Evolutionary conservation across 768 basidiomycete species (phyloP).

Genomic region (Russula ochroleuca): DNA sequence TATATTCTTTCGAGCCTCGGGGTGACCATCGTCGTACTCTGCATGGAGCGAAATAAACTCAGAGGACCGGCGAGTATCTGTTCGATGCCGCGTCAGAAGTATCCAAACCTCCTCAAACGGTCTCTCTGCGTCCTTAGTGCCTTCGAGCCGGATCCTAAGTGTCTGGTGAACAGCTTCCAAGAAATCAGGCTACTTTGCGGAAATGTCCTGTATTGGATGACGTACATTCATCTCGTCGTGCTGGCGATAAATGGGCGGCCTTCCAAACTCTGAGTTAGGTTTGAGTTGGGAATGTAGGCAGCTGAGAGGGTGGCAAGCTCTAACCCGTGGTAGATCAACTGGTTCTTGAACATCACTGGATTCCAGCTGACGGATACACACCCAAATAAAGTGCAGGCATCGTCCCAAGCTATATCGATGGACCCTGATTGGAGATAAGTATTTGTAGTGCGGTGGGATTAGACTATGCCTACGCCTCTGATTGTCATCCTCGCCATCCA

Average conservation of each 20-base stretch:
- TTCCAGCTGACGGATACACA: conserved; percentile 88
- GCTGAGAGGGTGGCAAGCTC: conserved; percentile 24
- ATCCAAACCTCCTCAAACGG: conserved; percentile 61
- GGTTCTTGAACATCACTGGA: conserved; percentile 52
- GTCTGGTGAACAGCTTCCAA: conserved; percentile 39
- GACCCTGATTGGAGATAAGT: conserved; percentile 15
- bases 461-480: conserved; percentile 11
- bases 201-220: neutral
- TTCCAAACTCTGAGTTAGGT: conserved; percentile 35
- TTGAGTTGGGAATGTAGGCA: neutral
- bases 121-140: neutral
- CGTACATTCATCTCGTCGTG: conserved; percentile 34
- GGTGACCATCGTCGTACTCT: conserved; percentile 40
- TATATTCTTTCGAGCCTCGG: neutral
- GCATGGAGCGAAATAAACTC: conserved; percentile 67
- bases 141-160: conserved; percentile 40
- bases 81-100: conserved; percentile 72
- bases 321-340: conserved; percentile 64
- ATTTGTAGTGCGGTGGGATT: neutral
- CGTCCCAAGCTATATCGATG: conserved; percentile 64
- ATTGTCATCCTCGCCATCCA: neutral
- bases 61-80: conserved; percentile 50
- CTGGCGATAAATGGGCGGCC: conserved; percentile 18
- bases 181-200: neutral
- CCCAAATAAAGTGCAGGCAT: conserved; percentile 68